Base-by-base conservation (phyloP, 2,329 filamentous ascomycete species). In the Paracoccidioides lutzii region DNA sequence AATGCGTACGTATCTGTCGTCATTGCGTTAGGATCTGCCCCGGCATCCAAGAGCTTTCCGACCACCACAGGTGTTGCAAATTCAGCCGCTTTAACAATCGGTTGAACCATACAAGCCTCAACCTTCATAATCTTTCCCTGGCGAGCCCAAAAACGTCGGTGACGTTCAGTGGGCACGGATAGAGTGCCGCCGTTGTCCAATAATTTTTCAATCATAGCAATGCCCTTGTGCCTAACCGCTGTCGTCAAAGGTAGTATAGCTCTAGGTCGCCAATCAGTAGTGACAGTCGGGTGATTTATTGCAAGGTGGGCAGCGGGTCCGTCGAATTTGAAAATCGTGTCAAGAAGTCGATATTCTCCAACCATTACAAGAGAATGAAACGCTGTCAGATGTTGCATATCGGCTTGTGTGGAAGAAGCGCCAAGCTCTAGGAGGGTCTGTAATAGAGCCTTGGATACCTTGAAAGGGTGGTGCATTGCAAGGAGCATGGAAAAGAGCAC, bases 331-430 rank as follows among this genome's bases (percentile, higher is more conserved):
- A 73, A 62, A 15, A 76, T 59, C 0, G 63, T 65, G 2, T 74
- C 63, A 3, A 76, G 58, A 40, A 75, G 58, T 5, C 68, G 65
- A 12, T 58, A 35, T 0, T 44, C 28, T n/a, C 45, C 40, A 6
- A 30, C 35, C 14, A 37, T 32, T 1, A 85, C 76, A 55, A 80
- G 80, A 56, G 78, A 78, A 58, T 87, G 81, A 58, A 90, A 77
- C 0, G 78, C 82, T 6, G 85, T 88, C 41, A 77, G 71, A 4
- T 81, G 78, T 5, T 53, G 9, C 50, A 78, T 67, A 61, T 90
- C 85, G 0, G 83, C 87, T 67, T 91, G 87, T 0, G 83, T 80
- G 40, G 77, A 82, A 2, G 83, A 84, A 2, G 85, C 85, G 2
- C 87, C 87, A 1, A 88, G 75, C 50, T 77, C 75, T 42, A 90